Evolutionary conservation across 2,329 filamentous ascomycete species (phyloP).

Genomic region (Aspergillus fumigatus): DNA sequence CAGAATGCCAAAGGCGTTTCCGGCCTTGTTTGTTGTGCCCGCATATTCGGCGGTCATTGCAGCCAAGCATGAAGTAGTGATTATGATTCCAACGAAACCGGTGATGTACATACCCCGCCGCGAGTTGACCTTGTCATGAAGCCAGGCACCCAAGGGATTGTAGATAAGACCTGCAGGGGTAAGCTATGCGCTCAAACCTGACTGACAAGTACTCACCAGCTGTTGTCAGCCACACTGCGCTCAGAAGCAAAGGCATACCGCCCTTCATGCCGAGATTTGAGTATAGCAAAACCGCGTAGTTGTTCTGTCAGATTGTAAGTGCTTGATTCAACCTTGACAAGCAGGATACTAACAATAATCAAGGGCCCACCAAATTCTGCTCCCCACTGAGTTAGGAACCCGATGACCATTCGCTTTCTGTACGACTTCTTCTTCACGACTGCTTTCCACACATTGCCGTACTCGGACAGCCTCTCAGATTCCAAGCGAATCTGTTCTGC

Average conservation of each 20-base stretch:
- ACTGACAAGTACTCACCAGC: slow-evolving; percentile 31
- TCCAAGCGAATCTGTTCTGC: slow-evolving; percentile 45
- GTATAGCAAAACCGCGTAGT: slow-evolving; percentile 45
- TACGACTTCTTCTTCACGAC: slow-evolving; percentile 47
- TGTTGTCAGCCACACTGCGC: slow-evolving; percentile 43
- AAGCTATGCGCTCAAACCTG: neutral
- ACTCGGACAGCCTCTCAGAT: slow-evolving; percentile 36
- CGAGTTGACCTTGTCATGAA: slow-evolving; percentile 34
- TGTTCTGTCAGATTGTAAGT: slow-evolving; percentile 34
- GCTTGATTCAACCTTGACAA: neutral
- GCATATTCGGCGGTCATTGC: slow-evolving; percentile 36
- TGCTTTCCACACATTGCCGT: slow-evolving; percentile 43
- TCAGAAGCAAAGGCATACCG: slow-evolving; percentile 42
- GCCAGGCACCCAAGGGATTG: slow-evolving; percentile 34
- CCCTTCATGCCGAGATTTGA: slow-evolving; percentile 40
- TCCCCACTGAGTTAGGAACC: slow-evolving; percentile 51
- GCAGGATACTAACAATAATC: slow-evolving; percentile 43
- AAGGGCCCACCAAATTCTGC: slow-evolving; percentile 51
- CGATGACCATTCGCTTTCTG: slow-evolving; percentile 49
- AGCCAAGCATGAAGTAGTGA: slow-evolving; percentile 38
- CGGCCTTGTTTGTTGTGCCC: slow-evolving; percentile 37
- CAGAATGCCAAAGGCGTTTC: slow-evolving; percentile 39
- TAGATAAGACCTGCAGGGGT: slow-evolving; percentile 37
- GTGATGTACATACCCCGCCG: slow-evolving; percentile 41
- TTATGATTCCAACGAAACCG: slow-evolving; percentile 38